Conservation (phyloP, 139 green algal genomes). For the Coelastrella sp. region DNA sequence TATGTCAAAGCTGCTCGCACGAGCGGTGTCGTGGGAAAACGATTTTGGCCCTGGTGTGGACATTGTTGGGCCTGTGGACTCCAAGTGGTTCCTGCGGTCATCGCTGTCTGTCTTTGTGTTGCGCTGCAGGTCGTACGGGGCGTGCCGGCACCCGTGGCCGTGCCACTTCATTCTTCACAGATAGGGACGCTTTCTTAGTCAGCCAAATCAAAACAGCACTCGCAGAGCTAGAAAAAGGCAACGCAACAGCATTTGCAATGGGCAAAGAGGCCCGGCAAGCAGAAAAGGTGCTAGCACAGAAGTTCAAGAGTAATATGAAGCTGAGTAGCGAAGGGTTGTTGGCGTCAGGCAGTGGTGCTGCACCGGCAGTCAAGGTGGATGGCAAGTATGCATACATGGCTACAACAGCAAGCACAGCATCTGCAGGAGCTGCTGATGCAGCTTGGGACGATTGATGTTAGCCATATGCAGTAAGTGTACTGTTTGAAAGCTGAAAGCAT, state of each 20-base stretch:
- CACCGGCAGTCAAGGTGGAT: slow-evolving; percentile 76
- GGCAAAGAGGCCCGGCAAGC: slow-evolving; percentile 83
- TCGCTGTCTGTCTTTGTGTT: not conserved
- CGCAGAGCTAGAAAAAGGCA: slow-evolving; percentile 82
- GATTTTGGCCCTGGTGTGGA: not conserved
- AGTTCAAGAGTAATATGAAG: slow-evolving; percentile 69
- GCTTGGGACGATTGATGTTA: slow-evolving; percentile 56
- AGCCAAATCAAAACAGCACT: slow-evolving; percentile 79
- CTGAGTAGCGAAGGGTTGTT: slow-evolving; percentile 57
- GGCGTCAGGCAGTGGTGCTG: slow-evolving; percentile 44
- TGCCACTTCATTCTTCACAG: slow-evolving; percentile 87
- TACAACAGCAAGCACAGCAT: slow-evolving; percentile 43
- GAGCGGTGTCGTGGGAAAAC: not conserved
- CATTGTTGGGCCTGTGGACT: not conserved
- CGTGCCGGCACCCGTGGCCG: slow-evolving; percentile 77
- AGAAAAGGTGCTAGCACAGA: slow-evolving; percentile 70
- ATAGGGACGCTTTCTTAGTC: slow-evolving; percentile 81
- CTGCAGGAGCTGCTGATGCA: slow-evolving; percentile 71
- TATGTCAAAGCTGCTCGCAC: not conserved
- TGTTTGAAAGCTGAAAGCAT: not conserved
- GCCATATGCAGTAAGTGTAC: not conserved
- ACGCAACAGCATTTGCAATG: slow-evolving; percentile 86
- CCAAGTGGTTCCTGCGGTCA: not conserved
- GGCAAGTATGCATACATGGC: slow-evolving; percentile 79
- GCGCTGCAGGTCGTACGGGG: slow-evolving; percentile 79